Conservation (phyloP, 805 yeast species). For the Citeromyces nyonsensis region DNA sequence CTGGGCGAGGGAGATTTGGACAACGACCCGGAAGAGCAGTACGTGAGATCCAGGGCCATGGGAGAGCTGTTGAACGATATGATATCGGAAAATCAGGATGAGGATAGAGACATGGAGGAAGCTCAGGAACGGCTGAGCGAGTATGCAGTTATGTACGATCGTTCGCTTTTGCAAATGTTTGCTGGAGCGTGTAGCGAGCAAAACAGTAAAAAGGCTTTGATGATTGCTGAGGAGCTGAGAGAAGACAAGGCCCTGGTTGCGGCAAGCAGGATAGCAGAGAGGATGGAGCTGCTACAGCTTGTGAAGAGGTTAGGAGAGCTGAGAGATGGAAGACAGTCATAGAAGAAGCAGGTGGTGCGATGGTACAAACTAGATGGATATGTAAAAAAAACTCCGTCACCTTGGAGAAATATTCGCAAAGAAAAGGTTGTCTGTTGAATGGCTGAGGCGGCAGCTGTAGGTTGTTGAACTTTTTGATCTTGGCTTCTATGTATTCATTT, state of each 20-base stretch:
- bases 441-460: too few species aligned
- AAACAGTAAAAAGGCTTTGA: slow-evolving; percentile 48
- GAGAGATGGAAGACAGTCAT: slow-evolving; percentile 31
- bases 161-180: slow-evolving; percentile 61
- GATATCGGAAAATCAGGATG: slow-evolving; percentile 20
- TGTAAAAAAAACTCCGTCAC: too few species aligned
- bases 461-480: too few species aligned
- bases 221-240: slow-evolving; percentile 51
- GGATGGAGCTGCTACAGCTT: slow-evolving; percentile 38
- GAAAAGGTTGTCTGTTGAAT: too few species aligned
- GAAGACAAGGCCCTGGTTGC: slow-evolving; percentile 74
- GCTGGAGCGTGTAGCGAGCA: slow-evolving; percentile 60
- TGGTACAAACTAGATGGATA: too few species aligned
- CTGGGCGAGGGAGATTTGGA: too few species aligned
- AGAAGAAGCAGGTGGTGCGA: not conserved
- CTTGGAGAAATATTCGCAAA: too few species aligned
- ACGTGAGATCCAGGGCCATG: slow-evolving; percentile 41
- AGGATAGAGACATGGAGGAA: slow-evolving; percentile 16
- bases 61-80: slow-evolving; percentile 51
- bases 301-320: slow-evolving; percentile 38
- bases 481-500: too few species aligned
- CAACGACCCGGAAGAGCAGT: slow-evolving; percentile 44
- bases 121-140: slow-evolving; percentile 32
- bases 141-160: slow-evolving; percentile 51
- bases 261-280: slow-evolving; percentile 71